Evolutionary conservation across 805 yeast species (phyloP).

Genomic region (Jamesozyma spencerorum): DNA sequence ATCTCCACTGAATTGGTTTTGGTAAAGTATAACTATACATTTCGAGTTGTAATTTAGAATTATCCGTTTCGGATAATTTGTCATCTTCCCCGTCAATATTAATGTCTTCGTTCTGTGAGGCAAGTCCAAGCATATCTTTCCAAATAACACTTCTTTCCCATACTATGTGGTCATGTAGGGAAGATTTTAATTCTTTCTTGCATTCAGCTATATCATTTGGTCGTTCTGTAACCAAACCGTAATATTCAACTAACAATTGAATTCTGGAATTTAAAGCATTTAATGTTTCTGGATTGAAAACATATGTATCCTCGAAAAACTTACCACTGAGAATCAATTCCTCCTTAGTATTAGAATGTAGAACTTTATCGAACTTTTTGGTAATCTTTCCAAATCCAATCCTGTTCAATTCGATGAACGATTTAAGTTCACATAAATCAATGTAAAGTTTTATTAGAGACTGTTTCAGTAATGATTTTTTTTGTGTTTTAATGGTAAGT

Average conservation of each 20-base stretch:
- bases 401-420: slow-evolving; percentile 73
- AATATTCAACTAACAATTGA: slow-evolving; percentile 43
- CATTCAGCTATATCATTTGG: slow-evolving; percentile 34
- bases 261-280: slow-evolving; percentile 44
- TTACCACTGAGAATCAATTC: slow-evolving; percentile 37
- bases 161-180: slow-evolving; percentile 81
- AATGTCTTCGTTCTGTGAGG: slow-evolving; percentile 41
- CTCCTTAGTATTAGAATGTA: slow-evolving; percentile 45
- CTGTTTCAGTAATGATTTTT: slow-evolving; percentile 56
- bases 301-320: slow-evolving; percentile 41
- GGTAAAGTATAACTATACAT: slow-evolving; percentile 30
- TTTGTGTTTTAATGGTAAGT: slow-evolving; percentile 42
- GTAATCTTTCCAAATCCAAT: slow-evolving; percentile 82
- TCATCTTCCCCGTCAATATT: slow-evolving; percentile 20
- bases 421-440: slow-evolving; percentile 68
- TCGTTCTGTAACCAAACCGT: slow-evolving; percentile 40
- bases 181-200: slow-evolving; percentile 47
- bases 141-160: slow-evolving; percentile 96
- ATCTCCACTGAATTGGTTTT: slow-evolving; percentile 7
- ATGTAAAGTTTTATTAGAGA: slow-evolving; percentile 58
- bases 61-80: slow-evolving; percentile 14
- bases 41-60: slow-evolving; percentile 29
- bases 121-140: slow-evolving; percentile 85
- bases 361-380: slow-evolving; percentile 81
- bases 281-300: slow-evolving; percentile 45